Evolutionary conservation across 73 alveolate species (phyloP).

Genomic region (Stentor coeruleus): DNA sequence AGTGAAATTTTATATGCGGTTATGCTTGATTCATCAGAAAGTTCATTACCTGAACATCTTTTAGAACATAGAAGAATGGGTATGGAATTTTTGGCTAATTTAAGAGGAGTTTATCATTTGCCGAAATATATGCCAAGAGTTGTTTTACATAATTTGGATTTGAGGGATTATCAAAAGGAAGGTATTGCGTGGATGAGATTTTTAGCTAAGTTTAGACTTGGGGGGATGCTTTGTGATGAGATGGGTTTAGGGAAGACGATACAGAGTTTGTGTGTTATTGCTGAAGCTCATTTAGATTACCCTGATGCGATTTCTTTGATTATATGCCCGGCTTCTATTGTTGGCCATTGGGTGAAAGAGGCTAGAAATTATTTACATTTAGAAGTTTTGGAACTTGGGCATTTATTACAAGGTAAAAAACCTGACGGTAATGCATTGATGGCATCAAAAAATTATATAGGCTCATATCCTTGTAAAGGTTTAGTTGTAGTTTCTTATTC

Average conservation of each 20-base stretch:
- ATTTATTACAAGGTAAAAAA: slow-evolving; percentile 44
- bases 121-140: slow-evolving; percentile 42
- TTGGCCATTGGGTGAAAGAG: slow-evolving; percentile 94
- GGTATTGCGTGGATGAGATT: slow-evolving; percentile 96
- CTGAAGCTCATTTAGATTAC: slow-evolving; percentile 68
- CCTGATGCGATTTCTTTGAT: slow-evolving; percentile 58
- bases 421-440: slow-evolving; percentile 32
- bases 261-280: slow-evolving; percentile 80
- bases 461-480: too few relatives aligned
- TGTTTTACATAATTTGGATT: slow-evolving; percentile 42
- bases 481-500: slow-evolving; percentile 78
- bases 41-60: neutral
- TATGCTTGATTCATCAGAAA: neutral
- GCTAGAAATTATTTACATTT: slow-evolving; percentile 79
- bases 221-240: slow-evolving; percentile 98
- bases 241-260: slow-evolving; percentile 98
- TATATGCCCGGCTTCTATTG: slow-evolving; percentile 93
- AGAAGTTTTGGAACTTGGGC: slow-evolving; percentile 62
- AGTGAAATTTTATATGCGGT: slow-evolving; percentile 19
- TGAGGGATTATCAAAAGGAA: slow-evolving; percentile 91
- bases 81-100: slow-evolving; percentile 34
- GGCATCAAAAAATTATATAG: too few relatives aligned
- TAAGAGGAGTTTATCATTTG: slow-evolving; percentile 30
- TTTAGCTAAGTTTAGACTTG: slow-evolving; percentile 81
- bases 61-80: slow-evolving; percentile 39